Base-by-base conservation (phyloP, 495 filamentous ascomycete genomes). In the Parathielavia hyrcaniae region DNA sequence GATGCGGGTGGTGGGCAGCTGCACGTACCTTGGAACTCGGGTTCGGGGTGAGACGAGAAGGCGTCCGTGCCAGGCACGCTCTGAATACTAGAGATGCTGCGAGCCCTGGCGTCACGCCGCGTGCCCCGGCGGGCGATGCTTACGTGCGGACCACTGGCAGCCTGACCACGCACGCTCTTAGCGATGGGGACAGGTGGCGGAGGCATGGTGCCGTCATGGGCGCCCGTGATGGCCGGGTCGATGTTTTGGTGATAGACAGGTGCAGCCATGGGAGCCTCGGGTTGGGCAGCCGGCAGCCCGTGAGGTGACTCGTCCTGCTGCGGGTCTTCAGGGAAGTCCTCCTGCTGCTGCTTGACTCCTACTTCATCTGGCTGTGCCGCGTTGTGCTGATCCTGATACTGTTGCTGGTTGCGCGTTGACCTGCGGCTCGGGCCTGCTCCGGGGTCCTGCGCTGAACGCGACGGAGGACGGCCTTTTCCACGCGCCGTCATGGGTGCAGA, bases 401-500 rank as follows among this genome's bases (percentile, higher is more conserved):
- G 58, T 26, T 54, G 58, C 50, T 67, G 65, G 7, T 63, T 39
- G 43, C 67, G 63, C 63, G 65, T 64, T 32, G 65, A 63, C 40
- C 61, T 64, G 17, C 65, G 63, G 14, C 57, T 61, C n/a, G 61
- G 40, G 43, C 56, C 55, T 39, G 56, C 49, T 26, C 56, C 40
- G 22, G 60, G 51, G 17, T 63, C 59, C 41, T 50, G 30, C 43
- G 61, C 39, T 23, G 43, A 41, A 32, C 63, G 59, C 59, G 62
- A 54, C 5, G 53, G 16, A 38, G 47, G 52, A 13, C 68, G 68
- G 10, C 55, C 64, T 61, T 64, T 56, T 9, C 64, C 64, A 20
- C 67, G 64, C 14, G 59, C 61, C 10, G 60, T 53, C 64, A 68
- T 68, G 30, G 45, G 23, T 22, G 8, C 47, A 44, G 12, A 22